Conservation (phyloP, 495 filamentous ascomycete species). For the Xylaria acuta region DNA sequence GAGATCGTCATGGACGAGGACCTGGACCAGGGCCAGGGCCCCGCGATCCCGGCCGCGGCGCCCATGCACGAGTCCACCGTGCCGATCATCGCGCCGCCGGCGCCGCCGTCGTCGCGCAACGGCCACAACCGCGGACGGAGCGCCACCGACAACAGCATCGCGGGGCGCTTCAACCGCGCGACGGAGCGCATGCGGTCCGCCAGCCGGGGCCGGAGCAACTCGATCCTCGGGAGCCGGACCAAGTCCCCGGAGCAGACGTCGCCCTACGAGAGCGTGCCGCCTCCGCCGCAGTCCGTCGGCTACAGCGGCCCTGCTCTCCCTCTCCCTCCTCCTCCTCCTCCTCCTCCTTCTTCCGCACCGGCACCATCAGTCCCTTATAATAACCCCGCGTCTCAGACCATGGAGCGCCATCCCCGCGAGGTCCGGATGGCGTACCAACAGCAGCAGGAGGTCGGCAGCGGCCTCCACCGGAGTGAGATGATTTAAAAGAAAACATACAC, state of each 20-base stretch:
- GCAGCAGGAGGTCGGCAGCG: constrained; percentile 51
- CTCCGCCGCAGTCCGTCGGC: constrained; percentile 32
- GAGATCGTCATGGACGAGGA: constrained; percentile 77
- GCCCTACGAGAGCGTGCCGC: constrained; percentile 65
- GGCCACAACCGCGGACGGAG: constrained; percentile 72
- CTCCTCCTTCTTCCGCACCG: constrained; percentile 10
- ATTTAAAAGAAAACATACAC: constrained; percentile 38
- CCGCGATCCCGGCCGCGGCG: constrained; percentile 31
- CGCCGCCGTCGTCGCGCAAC: constrained; percentile 32
- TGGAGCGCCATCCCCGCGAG: constrained; percentile 50
- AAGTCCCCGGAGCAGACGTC: constrained; percentile 50
- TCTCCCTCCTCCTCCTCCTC: too few species aligned
- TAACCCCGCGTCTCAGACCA: constrained; percentile 25
- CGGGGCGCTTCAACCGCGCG: constrained; percentile 67
- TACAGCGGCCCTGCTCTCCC: constrained; percentile 19
- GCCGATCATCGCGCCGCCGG: constrained; percentile 45
- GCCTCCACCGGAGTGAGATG: constrained; percentile 54
- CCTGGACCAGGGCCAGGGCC: constrained; percentile 43
- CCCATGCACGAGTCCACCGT: constrained; percentile 37
- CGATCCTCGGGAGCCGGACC: constrained; percentile 42
- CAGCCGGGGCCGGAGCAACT: constrained; percentile 59
- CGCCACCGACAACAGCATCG: constrained; percentile 67
- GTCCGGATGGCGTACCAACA: constrained; percentile 46
- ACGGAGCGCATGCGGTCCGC: constrained; percentile 74
- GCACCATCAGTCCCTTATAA: background rate